A percentile compares a stretch with the other conserved stretches of the same genome.
phyloP scores from a whole-genome alignment of 2,329 filamentous ascomycete species.

The Macrophomina phaseolina region DNA sequence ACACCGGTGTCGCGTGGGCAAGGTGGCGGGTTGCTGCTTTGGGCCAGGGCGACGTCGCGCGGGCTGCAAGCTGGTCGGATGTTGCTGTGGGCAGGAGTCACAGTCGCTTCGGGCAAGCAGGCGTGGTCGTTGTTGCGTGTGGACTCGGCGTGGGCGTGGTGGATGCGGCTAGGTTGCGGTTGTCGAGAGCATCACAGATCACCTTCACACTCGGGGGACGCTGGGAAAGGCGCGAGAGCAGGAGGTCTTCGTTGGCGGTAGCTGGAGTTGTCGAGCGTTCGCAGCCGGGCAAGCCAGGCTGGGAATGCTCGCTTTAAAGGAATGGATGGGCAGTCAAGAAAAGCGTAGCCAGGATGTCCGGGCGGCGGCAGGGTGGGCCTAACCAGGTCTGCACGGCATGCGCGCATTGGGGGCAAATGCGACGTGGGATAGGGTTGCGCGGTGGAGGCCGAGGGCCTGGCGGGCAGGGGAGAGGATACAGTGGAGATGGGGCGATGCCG shows the following conservation, averaged over 20 bases:
- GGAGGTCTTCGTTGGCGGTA: slow-evolving; percentile 13
- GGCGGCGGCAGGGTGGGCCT: slow-evolving; percentile 16
- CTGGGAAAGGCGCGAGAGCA: slow-evolving; percentile 4
- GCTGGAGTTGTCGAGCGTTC: not conserved
- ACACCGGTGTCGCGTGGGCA: slow-evolving; percentile 6
- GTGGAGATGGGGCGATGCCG: slow-evolving; percentile 16
- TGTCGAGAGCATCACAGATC: slow-evolving; percentile 18
- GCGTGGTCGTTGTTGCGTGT: not conserved
- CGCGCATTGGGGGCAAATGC: not conserved
- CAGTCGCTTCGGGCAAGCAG: slow-evolving; percentile 11
- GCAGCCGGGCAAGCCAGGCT: not conserved
- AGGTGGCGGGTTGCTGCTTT: not conserved
- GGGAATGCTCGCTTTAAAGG: slow-evolving; percentile 8
- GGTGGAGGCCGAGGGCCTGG: not conserved
- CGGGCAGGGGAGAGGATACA: not conserved
- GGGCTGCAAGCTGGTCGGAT: not conserved
- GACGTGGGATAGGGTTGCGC: slow-evolving; percentile 22
- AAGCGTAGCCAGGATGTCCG: slow-evolving; percentile 5
- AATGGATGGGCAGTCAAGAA: slow-evolving; percentile 6
- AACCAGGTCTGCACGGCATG: not conserved
- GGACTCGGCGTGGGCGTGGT: not conserved
- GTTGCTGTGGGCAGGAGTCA: slow-evolving; percentile 17
- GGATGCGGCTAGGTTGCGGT: not conserved
- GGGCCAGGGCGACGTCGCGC: not conserved
- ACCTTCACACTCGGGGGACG: slow-evolving; percentile 20